Evolutionary conservation across 2,329 filamentous ascomycete genomes (phyloP), one percentile per base, ranked within the genome.

Genomic region (Claviceps quebecensis): DNA sequence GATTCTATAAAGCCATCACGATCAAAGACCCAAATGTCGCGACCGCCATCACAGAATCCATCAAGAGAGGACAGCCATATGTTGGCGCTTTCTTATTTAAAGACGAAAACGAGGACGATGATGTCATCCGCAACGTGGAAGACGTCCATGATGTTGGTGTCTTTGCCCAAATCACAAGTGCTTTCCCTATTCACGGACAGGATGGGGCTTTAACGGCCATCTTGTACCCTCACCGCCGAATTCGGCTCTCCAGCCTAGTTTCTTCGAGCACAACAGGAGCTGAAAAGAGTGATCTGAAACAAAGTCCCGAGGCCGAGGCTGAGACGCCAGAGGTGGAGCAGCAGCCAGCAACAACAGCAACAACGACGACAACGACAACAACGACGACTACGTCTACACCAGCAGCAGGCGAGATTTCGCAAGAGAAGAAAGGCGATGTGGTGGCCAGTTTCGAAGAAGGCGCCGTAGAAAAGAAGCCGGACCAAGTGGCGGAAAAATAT

Each of bases 1-100:
- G 93, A 1, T 98, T 97, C 69, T 98, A 98, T 73, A 98, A 98
- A 70, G 91, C 93, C 9, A 93, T 98, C 59, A 98, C 91, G 3
- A 95, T 98, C 59, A 84, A 87, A 64, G 89, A 98, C 62, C 87
- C 86, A 17, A 86, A 93, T 59, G 93, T 98, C 38, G 86, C 90
- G 14, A 82, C 83, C 40, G 93, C 93, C 22, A 95, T 98, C 58
- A 86, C 90, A 53, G 94, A 98, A 64, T 93, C 95, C 77, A 87
- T 97, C 65, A 95, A 95, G 75, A 79, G 91, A 49, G 93, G 93
- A 0, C 94, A 98, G 67, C 94, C 91, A 23, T 98, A 98, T 61
- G 88, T 98, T 41, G 93, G 93, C 56, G 91, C 90, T 3, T 98
- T 98, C 69, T 69, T 98, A 62, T 89, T 97, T 73, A 97, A 97